phyloP scores from a whole-genome alignment of 2,329 filamentous ascomycete genomes.

The Monilinia polystroma region DNA sequence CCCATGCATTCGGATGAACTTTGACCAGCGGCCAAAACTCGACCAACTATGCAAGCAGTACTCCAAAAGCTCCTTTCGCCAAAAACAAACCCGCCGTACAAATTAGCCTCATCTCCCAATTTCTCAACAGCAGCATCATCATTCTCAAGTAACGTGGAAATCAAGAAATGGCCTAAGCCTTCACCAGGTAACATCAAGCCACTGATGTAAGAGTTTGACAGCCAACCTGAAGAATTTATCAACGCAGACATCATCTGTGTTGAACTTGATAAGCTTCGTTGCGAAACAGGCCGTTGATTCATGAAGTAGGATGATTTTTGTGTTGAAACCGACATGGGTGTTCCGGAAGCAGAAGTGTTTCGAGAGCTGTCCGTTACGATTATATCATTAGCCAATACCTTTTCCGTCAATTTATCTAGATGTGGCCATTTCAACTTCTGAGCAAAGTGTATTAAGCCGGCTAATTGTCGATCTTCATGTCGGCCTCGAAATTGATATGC shows the following conservation, averaged over 20 bases:
- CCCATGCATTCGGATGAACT: conserved; percentile 66
- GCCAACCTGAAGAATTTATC: conserved; percentile 61
- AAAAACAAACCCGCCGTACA: conserved; percentile 65
- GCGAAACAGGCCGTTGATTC: conserved; percentile 21
- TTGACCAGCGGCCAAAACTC: conserved; percentile 61
- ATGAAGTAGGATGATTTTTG: conserved; percentile 40
- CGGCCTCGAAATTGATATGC: conserved; percentile 43
- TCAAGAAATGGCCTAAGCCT: conserved; percentile 60
- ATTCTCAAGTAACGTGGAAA: conserved; percentile 64
- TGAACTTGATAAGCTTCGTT: conserved; percentile 30
- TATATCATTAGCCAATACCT: conserved; percentile 39
- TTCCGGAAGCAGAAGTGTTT: conserved; percentile 32
- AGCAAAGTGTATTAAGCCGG: conserved; percentile 63
- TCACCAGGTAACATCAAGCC: conserved; percentile 66
- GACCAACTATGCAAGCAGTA: conserved; percentile 62
- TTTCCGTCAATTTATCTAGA: conserved; percentile 45
- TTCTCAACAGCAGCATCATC: conserved; percentile 58
- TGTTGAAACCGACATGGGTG: conserved; percentile 38
- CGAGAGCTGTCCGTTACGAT: conserved; percentile 33
- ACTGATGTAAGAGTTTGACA: conserved; percentile 66
- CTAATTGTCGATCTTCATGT: conserved; percentile 57
- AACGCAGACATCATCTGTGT: conserved; percentile 50
- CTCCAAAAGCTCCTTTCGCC: conserved; percentile 67
- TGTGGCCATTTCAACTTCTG: conserved; percentile 62
- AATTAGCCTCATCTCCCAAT: conserved; percentile 59